Evolutionary conservation across 176 grass and related monocot genomes (phyloP), one percentile per base, ranked within the genome.

Genomic region (Echinochloa phyllopogon): DNA sequence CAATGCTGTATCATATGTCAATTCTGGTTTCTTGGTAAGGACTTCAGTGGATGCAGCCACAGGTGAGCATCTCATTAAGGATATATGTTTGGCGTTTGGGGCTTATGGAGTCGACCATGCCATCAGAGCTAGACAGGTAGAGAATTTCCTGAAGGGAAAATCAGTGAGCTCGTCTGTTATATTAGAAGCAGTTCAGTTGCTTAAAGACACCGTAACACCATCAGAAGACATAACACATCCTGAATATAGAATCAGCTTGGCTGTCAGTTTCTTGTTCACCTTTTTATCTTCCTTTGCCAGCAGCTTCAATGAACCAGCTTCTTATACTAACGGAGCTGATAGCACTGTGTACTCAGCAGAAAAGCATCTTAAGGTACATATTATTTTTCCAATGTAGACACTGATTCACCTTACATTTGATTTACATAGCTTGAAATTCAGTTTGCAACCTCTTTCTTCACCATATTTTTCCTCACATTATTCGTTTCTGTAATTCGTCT

Each of bases 1-100:
- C 51, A 97, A 97, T 94, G 90, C 90, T 42, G 86, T 94, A 36
- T 87, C 95, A 43, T 97, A 91, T 91, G 78, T 91, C 66, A 94
- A 97, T 80, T 86, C 84, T 74, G 87, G 92, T 62, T 93, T 94
- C 81, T 85, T 94, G 70, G 92, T 84, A 47, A 80, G 67, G 25
- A 91, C 85, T 65, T 85, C 88, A 48, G 88, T 44, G 37, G 23
- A 72, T 48, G n/a, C 11, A 72, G 42, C n/a, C 12, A 15, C n/a
- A 27, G 92, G 77, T 10, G 42, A 75, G 29, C 59, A 74, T 72
- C 12, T 94, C 45, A 69, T 91, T 29, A 83, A 94, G 74, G 86
- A 92, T 52, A 25, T 94, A 63, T 66, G 76, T n/a, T 87, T 97
- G 21, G 86, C 86, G 3, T 97, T 92, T 2, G 92, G 95, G 2